Evolutionary conservation across 345 rosid species (phyloP), one percentile per base, ranked within the genome.

Genomic region (Corchorus olitorius): DNA sequence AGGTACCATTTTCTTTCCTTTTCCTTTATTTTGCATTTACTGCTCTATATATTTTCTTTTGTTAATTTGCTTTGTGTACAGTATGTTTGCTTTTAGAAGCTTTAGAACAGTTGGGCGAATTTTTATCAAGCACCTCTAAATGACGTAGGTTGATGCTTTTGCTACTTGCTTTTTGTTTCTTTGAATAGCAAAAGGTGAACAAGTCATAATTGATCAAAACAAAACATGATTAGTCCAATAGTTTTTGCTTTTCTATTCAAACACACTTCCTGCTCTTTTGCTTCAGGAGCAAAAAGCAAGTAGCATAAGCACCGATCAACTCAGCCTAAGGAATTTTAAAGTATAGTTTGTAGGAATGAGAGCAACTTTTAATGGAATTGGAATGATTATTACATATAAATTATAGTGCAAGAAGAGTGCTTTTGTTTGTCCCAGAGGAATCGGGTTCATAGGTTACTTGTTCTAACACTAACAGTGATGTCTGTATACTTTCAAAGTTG

Each of bases 1-100:
- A 87, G 89, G 92, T 89, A 45, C 59, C 58, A 11, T 66, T 63
- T 11, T 53, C 49, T 4, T 41, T 73, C 11, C 8, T 58, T 56
- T 71, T 4, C 8, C 16, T 50, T 19, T 2, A n/a, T 10, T 54
- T 58, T 66, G 0, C 10, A 43, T 55, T 46, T 33, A 33, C 12
- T 46, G 20, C 33, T 61, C 33, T 27, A 27, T 0, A 27, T 27
- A 27, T 27, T 27, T 27, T 27, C 27, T 27, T 27, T 27, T 27
- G 27, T 27, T 1, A 27, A 27, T 27, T 27, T 27, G 27, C 27
- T 27, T 27, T 27, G 27, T 27, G 27, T 27, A 27, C 27, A 27
- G 27, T 27, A 27, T 27, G 0, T 69, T 33, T 27, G n/a, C 41
- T 27, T 69, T 15, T 50, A 39, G 43, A 39, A 33, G 16, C 60